A percentile compares a stretch with the other conserved stretches of the same genome.
Evolutionary conservation across 1,284 basidiomycete genomes (phyloP).

Genomic region (Naganishia cerealis): DNA sequence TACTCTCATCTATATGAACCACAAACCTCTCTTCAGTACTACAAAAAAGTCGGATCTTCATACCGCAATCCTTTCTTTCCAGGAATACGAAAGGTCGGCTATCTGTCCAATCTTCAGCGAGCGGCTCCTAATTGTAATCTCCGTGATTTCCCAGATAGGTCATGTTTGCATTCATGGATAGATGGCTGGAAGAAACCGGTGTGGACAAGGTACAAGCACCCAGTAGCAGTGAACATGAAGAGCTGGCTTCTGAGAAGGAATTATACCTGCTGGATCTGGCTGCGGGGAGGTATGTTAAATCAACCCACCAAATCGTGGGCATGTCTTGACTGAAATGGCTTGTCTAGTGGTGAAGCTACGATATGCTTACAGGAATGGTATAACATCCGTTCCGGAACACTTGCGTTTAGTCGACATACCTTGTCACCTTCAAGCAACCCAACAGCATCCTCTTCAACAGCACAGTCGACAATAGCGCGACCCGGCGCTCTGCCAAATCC

Average conservation of each 20-base stretch:
- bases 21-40: constrained; percentile 51
- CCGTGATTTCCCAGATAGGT: constrained; percentile 35
- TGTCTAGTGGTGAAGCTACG: constrained; percentile 52
- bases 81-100: constrained; percentile 62
- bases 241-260: constrained; percentile 12
- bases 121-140: neutral
- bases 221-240: constrained; percentile 36
- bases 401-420: constrained; percentile 3
- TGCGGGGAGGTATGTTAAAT: constrained; percentile 55
- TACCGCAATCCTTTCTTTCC: constrained; percentile 74
- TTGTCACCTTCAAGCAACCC: neutral
- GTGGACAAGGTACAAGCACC: constrained; percentile 39
- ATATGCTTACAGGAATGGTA: constrained; percentile 52
- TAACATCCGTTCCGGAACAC: constrained; percentile 31
- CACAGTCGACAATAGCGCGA: neutral
- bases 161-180: constrained; percentile 45
- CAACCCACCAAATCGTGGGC: neutral
- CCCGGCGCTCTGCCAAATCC: constrained; percentile 31
- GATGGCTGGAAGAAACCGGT: constrained; percentile 55
- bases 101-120: constrained; percentile 1
- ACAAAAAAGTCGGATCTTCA: constrained; percentile 61
- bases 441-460: neutral
- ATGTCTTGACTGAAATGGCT: neutral
- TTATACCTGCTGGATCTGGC: constrained; percentile 59
- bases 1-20: neutral